Percentiles rank a stretch among this genome's conserved stretches.
phyloP scores from a whole-genome alignment of 2,329 filamentous ascomycete species.

The Phaeophleospora eucalypticola region DNA sequence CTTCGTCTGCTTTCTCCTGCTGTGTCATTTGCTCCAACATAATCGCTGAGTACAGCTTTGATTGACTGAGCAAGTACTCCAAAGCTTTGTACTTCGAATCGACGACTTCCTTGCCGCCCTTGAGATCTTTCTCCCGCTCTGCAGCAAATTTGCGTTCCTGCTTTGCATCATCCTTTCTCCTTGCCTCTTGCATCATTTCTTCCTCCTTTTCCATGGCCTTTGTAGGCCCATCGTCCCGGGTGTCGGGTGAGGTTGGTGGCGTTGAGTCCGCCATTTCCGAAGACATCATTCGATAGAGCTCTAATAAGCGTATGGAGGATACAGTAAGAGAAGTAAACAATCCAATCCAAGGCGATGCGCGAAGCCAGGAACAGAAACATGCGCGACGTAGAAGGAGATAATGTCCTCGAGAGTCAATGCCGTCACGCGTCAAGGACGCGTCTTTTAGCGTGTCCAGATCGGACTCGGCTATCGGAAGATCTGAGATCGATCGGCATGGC shows the following conservation, averaged over 20 bases:
- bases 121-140: slow-evolving; percentile 44
- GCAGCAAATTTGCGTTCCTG: slow-evolving; percentile 42
- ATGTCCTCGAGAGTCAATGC: background rate
- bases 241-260: slow-evolving; percentile 34
- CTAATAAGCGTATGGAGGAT: background rate
- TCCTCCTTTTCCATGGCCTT: slow-evolving; percentile 45
- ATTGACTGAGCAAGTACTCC: slow-evolving; percentile 50
- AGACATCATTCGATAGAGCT: slow-evolving; percentile 11
- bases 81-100: slow-evolving; percentile 51
- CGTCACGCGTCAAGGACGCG: background rate
- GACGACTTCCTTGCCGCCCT: slow-evolving; percentile 42
- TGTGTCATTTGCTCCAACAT: slow-evolving; percentile 52
- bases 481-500: background rate
- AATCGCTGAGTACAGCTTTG: slow-evolving; percentile 50
- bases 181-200: slow-evolving; percentile 40
- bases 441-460: background rate
- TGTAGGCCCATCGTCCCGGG: slow-evolving; percentile 30
- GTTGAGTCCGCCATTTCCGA: slow-evolving; percentile 25
- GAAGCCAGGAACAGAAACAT: background rate
- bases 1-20: slow-evolving; percentile 47
- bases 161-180: slow-evolving; percentile 44
- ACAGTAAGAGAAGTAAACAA: background rate
- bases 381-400: background rate
- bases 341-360: too few species aligned
- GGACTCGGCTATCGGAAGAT: background rate